These are phyloP conservation scores for Wakefieldia striispora DNA, from an alignment of 768 basidiomycete species.

Conservation along the genomic window DNA sequence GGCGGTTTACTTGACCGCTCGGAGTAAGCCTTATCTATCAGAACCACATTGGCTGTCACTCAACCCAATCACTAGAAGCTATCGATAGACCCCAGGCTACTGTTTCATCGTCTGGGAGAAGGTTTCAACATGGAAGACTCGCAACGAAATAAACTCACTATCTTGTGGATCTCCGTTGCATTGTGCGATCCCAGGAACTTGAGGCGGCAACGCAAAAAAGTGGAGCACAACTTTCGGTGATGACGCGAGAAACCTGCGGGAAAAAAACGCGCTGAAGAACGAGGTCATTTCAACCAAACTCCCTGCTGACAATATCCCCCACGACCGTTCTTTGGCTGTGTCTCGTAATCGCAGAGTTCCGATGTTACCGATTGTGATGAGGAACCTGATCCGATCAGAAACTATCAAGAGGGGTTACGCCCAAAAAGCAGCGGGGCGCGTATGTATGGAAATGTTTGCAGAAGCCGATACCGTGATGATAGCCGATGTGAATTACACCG, in stretches of 20 bases:
- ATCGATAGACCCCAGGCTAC: conserved; percentile 15
- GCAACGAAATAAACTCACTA: too few species aligned
- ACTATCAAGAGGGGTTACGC: neutral
- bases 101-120: conserved; percentile 10
- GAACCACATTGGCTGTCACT: conserved; percentile 1
- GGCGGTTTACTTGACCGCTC: conserved; percentile 18
- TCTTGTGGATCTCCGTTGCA: conserved; percentile 20
- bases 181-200: conserved; percentile 29
- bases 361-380: conserved; percentile 31
- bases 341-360: conserved; percentile 33
- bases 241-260: neutral
- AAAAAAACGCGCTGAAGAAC: conserved; percentile 14
- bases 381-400: conserved; percentile 12
- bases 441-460: conserved; percentile 20
- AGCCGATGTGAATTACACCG: conserved; percentile 28
- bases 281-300: conserved; percentile 23
- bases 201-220: conserved; percentile 23
- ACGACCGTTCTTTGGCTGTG: conserved; percentile 28
- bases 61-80: conserved; percentile 14
- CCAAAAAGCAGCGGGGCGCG: neutral
- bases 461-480: conserved; percentile 16
- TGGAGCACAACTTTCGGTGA: conserved; percentile 7
- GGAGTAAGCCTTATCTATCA: neutral
- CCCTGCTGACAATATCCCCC: conserved; percentile 25
- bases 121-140: too few species aligned